Conservation (phyloP, 2,329 filamentous ascomycete genomes). For the Calonectria leucothoes region DNA sequence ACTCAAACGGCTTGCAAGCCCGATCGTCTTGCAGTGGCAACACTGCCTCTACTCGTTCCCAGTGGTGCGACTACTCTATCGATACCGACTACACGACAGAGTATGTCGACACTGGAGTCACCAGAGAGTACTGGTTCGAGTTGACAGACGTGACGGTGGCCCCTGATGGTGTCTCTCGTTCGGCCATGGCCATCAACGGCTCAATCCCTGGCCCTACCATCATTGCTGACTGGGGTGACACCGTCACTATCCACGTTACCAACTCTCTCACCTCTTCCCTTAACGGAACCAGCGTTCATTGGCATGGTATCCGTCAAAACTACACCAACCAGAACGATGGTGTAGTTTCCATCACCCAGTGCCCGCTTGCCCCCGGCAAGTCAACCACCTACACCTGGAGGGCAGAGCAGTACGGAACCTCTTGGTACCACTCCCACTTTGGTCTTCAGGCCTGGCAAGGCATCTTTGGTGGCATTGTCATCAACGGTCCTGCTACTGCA, state of each 20-base stretch:
- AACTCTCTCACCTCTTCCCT: slow-evolving; percentile 55
- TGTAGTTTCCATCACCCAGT: slow-evolving; percentile 19
- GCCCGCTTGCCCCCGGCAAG: slow-evolving; percentile 16
- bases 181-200: slow-evolving; percentile 64
- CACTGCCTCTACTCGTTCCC: slow-evolving; percentile 46
- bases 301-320: slow-evolving; percentile 23
- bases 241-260: slow-evolving; percentile 62
- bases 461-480: slow-evolving; percentile 68
- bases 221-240: slow-evolving; percentile 63
- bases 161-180: slow-evolving; percentile 59
- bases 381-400: slow-evolving; percentile 64
- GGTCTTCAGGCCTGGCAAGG: slow-evolving; percentile 62
- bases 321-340: slow-evolving; percentile 19
- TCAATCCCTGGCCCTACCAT: slow-evolving; percentile 69
- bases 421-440: slow-evolving; percentile 72
- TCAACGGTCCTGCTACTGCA: slow-evolving; percentile 67
- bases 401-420: slow-evolving; percentile 63
- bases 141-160: slow-evolving; percentile 52
- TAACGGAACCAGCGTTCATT: slow-evolving; percentile 50
- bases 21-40: slow-evolving; percentile 38
- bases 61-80: slow-evolving; percentile 62
- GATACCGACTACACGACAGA: slow-evolving; percentile 58
- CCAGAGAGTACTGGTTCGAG: slow-evolving; percentile 62
- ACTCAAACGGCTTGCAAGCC: not conserved
- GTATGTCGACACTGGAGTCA: slow-evolving; percentile 61